Evolutionary conservation across 1,284 basidiomycete species (phyloP), one percentile per base, ranked within the genome.

Genomic region (Sanguinoderma infundibulare): DNA sequence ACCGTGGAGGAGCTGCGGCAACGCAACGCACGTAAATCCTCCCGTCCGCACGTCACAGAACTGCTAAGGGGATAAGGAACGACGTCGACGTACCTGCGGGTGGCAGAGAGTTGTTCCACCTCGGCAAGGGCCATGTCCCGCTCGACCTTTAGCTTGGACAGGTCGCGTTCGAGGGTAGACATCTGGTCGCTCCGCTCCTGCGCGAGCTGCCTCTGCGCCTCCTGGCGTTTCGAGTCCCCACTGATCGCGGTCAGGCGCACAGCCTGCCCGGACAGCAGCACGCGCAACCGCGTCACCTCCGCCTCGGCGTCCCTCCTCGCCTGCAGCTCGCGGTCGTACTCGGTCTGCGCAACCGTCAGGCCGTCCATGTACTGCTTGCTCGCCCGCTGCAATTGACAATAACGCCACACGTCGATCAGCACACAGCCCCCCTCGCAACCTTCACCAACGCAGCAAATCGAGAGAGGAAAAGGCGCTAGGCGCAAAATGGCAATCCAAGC

Each of bases 351-450:
- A 42, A 96, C 92, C 0, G 90, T 91, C 58, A 98, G 81, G 15
- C 97, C 96, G 66, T 96, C 92, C 60, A 96, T 92, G 67, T 94
- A 96, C 69, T 95, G 92, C 72, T 94, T 92, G 73, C 94, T 97
- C 49, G 90, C 86, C 57, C 94, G 82, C 93, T 95, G 72, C 42
- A 62, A 53, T 32, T n/a, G n/a, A 35, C 40, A 35, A 24, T 28
- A 28, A 38, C 53, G 55, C 46, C 57, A 28, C 49, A 50, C 44
- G 34, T 54, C 52, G 38, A 17, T 30, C 53, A 62, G 20, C 20
- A 38, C 26, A 26, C 24, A 46, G 42, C 24, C 22, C 3, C 20
- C 9, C 17, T 6, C 38, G 6, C 35, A 4, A 32, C 36, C 7
- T 39, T n/a, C 2, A 34, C 42, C 26, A 34, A 24, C 30, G 17